These are phyloP conservation scores for Wallacemonas sp. DNA, from an alignment of 208 protist genomes.

Conservation along the genomic window DNA sequence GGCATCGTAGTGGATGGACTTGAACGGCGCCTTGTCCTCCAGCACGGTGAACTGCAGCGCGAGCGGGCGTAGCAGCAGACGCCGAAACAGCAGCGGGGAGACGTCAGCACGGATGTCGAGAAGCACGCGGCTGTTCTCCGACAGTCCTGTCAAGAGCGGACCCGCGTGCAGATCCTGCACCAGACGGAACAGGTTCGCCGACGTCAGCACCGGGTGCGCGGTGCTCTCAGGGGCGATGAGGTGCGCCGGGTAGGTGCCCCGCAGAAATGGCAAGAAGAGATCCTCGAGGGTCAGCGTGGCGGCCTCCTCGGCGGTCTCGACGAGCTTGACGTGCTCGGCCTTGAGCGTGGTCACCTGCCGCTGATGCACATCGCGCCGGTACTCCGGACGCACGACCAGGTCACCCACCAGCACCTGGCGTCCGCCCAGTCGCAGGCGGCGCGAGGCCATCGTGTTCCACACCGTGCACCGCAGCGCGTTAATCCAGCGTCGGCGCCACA, in stretches of 20 bases:
- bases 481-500: slow-evolving; percentile 78
- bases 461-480: slow-evolving; percentile 72
- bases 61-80: slow-evolving; percentile 69
- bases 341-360: slow-evolving; percentile 71
- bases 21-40: slow-evolving; percentile 72
- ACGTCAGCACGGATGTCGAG: slow-evolving; percentile 66
- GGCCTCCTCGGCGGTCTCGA: slow-evolving; percentile 48
- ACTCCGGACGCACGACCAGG: slow-evolving; percentile 65
- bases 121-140: slow-evolving; percentile 42
- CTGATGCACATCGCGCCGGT: slow-evolving; percentile 54
- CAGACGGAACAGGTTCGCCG: slow-evolving; percentile 52
- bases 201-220: slow-evolving; percentile 77
- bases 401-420: slow-evolving; percentile 67
- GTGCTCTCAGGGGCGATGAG: slow-evolving; percentile 62
- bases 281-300: slow-evolving; percentile 61
- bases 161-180: slow-evolving; percentile 63
- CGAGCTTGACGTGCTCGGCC: slow-evolving; percentile 73
- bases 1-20: slow-evolving; percentile 71
- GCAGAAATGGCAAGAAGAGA: slow-evolving; percentile 83
- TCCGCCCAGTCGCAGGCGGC: slow-evolving; percentile 41
- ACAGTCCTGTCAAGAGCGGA: slow-evolving; percentile 74
- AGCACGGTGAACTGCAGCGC: slow-evolving; percentile 66
- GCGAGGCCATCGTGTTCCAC: slow-evolving; percentile 85
- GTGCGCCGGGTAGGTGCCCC: slow-evolving; percentile 62
- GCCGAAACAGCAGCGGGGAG: slow-evolving; percentile 71